phyloP scores from a whole-genome alignment of 2,329 filamentous ascomycete species.

The Periconia sp. region DNA sequence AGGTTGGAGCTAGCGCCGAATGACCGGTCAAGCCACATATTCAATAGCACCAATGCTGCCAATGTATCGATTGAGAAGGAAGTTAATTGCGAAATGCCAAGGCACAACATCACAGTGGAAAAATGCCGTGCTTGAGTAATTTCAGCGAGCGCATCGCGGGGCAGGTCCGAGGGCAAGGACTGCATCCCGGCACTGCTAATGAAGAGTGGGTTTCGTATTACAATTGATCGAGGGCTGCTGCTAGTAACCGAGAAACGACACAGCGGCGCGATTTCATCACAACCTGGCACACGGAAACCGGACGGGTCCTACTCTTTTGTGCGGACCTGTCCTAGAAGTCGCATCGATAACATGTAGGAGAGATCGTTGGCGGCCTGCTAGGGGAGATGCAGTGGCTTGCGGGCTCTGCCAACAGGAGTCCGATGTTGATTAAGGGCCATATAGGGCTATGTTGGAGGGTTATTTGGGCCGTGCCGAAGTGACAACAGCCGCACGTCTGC shows the following conservation, averaged over 20 bases:
- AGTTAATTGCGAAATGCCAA: slow-evolving; percentile 15
- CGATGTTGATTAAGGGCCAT: slow-evolving; percentile 32
- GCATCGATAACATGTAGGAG: too few species aligned
- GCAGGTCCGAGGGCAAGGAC: too few species aligned
- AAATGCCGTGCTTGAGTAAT: slow-evolving; percentile 14
- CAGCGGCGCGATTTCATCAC: too few species aligned
- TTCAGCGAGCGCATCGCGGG: background rate
- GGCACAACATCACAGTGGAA: slow-evolving; percentile 6
- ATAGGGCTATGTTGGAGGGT: slow-evolving; percentile 26
- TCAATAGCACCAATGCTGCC: slow-evolving; percentile 6
- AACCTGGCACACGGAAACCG: background rate
- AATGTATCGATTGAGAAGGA: slow-evolving; percentile 19
- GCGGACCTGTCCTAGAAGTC: too few species aligned
- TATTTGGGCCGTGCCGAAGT: slow-evolving; percentile 20
- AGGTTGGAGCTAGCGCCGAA: background rate
- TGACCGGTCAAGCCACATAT: slow-evolving; percentile 13
- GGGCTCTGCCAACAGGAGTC: slow-evolving; percentile 10
- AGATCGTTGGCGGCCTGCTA: background rate
- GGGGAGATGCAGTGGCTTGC: slow-evolving; percentile 8
- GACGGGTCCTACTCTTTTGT: background rate
- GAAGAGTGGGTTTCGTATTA: background rate
- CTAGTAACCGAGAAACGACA: background rate
- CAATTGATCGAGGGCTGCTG: background rate
- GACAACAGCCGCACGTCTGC: slow-evolving; percentile 23
- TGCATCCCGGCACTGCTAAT: background rate